phyloP scores from a whole-genome alignment of 2,329 filamentous ascomycete genomes.

The Diaporthe sp. region DNA sequence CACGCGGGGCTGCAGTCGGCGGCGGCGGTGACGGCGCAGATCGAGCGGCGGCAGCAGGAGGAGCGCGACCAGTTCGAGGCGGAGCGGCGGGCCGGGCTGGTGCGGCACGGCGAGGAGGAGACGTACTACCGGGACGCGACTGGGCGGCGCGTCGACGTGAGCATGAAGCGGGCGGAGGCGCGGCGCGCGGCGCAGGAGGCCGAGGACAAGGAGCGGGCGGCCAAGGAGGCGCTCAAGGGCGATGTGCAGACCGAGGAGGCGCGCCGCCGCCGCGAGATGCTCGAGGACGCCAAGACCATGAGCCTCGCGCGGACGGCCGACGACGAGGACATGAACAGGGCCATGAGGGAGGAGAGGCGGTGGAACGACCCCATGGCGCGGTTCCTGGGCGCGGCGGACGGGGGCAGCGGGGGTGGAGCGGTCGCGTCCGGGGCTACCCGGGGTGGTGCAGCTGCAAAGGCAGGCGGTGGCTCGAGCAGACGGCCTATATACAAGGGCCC shows the following conservation, averaged over 20 bases:
- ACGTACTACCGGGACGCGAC: slow-evolving; percentile 97
- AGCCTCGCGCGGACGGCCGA: slow-evolving; percentile 84
- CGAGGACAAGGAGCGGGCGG: slow-evolving; percentile 77
- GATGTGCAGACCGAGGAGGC: slow-evolving; percentile 85
- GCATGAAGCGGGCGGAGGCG: slow-evolving; percentile 89
- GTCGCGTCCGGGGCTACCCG: slow-evolving; percentile 49
- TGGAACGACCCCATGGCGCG: slow-evolving; percentile 96
- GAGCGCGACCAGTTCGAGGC: slow-evolving; percentile 51
- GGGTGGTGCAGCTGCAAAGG: slow-evolving; percentile 40
- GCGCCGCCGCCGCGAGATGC: slow-evolving; percentile 72
- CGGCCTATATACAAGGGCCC: slow-evolving; percentile 83
- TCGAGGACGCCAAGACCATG: slow-evolving; percentile 88
- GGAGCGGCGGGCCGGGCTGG: slow-evolving; percentile 51
- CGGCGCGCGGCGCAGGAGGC: slow-evolving; percentile 75
- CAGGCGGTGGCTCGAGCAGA: slow-evolving; percentile 49
- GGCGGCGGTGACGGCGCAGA: slow-evolving; percentile 79
- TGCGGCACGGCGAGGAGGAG: slow-evolving; percentile 67
- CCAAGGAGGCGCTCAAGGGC: slow-evolving; percentile 78
- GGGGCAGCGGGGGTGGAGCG: slow-evolving; percentile 39
- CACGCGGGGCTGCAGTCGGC: slow-evolving; percentile 90
- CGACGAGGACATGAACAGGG: slow-evolving; percentile 87
- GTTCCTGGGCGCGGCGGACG: slow-evolving; percentile 73
- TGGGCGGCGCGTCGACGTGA: slow-evolving; percentile 92
- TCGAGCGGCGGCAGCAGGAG: slow-evolving; percentile 67
- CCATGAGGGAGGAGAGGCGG: slow-evolving; percentile 79